Evolutionary conservation across 352 stramenopile species (phyloP), one percentile per base, ranked within the genome.

Genomic region (Plasmopara muralis): DNA sequence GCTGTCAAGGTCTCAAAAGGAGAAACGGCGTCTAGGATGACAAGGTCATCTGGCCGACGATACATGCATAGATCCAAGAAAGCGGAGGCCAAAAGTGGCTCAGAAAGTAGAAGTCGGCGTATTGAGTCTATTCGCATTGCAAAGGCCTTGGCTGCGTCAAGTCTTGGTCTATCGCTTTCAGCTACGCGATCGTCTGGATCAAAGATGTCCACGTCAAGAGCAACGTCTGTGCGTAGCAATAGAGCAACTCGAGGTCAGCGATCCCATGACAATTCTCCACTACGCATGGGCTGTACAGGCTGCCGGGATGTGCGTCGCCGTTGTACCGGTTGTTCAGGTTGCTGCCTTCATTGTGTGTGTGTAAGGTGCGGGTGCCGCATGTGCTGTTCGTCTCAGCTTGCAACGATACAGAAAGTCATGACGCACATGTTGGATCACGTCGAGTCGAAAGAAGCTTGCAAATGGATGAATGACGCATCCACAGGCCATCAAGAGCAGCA

Each of bases 281-380:
- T 85, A 30, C 74, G 74, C 7, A 82, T 83, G 64, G 73, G 73
- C 3, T 90, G 79, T 29, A 74, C 71, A 16, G 74, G 74, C 0
- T 90, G 80, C 31, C 73, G 73, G 8, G 75, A 90, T 49, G 43
- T 71, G 7, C 71, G 73, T 4, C 71, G 77, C 7, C 72, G 77
- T 20, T 90, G 80, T 35, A 85, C 75, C 0, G 71, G 71, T 7
- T 90, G 80, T 47, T 70, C 60, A 6, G 73, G 72, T 1, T 90
- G 80, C 50, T 86, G 73, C 42, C 54, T 84, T 16, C 80, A 90
- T 57, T 90, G 80, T 15, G 68, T 80, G 13, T 90, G 80, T 56
- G 59, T 85, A 33, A 72, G 66, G 30, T 90, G 80, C 47, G 70
- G 71, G 9, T 90, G 80, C 34, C 71, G 77, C n/a, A 80, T 87